Conservation (phyloP, 192 early-diverging fungal genomes). For the Physocladia obscura region DNA sequence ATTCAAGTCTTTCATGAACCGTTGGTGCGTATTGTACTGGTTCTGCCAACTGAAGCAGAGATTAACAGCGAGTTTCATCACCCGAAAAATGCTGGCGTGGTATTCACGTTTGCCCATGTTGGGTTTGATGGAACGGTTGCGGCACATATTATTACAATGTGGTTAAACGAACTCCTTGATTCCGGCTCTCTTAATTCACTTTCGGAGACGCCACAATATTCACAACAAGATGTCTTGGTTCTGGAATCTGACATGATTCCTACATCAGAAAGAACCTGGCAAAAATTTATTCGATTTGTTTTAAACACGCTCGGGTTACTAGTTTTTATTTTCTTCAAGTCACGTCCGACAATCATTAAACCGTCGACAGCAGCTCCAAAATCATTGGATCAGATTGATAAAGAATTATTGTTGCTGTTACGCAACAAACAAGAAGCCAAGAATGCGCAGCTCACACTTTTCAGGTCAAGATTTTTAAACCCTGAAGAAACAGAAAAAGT, state of each 20-base stretch:
- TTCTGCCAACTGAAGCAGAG: background rate
- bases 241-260: conserved; percentile 22
- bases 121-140: conserved; percentile 11
- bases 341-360: too few species aligned
- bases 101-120: conserved; percentile 14
- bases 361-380: background rate
- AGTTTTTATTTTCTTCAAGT: background rate
- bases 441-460: background rate
- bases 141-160: background rate
- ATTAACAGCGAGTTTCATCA: too few species aligned
- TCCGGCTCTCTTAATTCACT: background rate
- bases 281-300: background rate
- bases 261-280: conserved; percentile 1
- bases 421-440: background rate
- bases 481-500: background rate
- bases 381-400: background rate
- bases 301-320: background rate
- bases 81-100: background rate
- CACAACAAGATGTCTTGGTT: too few species aligned
- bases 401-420: background rate
- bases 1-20: background rate
- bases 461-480: background rate
- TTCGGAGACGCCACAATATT: background rate
- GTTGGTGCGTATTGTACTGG: background rate
- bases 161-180: too few species aligned